Percentiles rank a stretch among this genome's conserved stretches.
These are phyloP conservation scores for Camelina hispida DNA, from an alignment of 345 rosid genomes.

Conservation along the genomic window DNA sequence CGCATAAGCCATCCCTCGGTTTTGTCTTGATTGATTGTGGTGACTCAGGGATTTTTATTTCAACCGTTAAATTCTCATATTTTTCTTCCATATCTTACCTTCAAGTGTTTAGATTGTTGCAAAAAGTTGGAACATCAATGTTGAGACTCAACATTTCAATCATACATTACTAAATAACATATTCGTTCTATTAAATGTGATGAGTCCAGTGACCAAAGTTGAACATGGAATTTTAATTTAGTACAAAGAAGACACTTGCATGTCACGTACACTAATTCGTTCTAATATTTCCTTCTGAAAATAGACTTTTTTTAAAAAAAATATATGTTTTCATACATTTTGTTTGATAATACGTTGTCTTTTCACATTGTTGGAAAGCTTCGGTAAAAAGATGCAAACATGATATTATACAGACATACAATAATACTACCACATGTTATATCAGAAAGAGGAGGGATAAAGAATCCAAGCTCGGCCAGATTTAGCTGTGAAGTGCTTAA, in stretches of 20 bases:
- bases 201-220: not conserved
- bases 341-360: too few relatives aligned
- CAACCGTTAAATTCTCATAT: not conserved
- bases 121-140: not conserved
- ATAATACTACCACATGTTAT: not conserved
- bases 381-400: too few relatives aligned
- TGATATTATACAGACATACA: not conserved
- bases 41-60: not conserved
- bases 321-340: too few relatives aligned
- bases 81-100: not conserved
- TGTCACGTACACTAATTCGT: too few relatives aligned
- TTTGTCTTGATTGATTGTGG: slow-evolving; percentile 7
- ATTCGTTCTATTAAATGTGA: not conserved
- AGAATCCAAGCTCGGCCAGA: slow-evolving; percentile 60
- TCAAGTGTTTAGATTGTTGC: slow-evolving; percentile 1
- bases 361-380: not conserved
- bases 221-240: not conserved
- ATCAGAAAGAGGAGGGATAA: slow-evolving; percentile 31
- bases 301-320: too few relatives aligned
- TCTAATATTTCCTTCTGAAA: too few relatives aligned
- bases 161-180: too few relatives aligned
- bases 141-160: not conserved
- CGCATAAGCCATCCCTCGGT: not conserved
- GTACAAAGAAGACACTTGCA: too few relatives aligned
- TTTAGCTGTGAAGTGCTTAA: slow-evolving; percentile 52